phyloP scores from a whole-genome alignment of 495 filamentous ascomycete genomes.

The Daldinia vernicosa region DNA sequence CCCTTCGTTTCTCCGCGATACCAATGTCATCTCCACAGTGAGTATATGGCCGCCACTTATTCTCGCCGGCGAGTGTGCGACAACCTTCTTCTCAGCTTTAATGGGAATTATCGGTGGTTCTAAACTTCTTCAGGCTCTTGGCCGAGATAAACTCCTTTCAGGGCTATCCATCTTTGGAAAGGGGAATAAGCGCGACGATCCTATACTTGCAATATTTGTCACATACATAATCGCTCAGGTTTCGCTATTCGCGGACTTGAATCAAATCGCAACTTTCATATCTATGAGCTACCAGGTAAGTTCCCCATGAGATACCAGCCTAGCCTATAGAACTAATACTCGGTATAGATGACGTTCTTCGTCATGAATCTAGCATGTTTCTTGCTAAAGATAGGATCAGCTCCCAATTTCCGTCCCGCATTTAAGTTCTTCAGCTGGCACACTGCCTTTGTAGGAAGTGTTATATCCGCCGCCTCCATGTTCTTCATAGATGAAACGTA shows the following conservation, averaged over 20 bases:
- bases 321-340: slow-evolving; percentile 10
- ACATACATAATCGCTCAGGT: slow-evolving; percentile 80
- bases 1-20: slow-evolving; percentile 75
- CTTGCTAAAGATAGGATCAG: slow-evolving; percentile 88
- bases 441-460: slow-evolving; percentile 76
- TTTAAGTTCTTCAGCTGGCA: slow-evolving; percentile 91
- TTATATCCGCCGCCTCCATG: slow-evolving; percentile 82
- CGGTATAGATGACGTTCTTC: slow-evolving; percentile 68
- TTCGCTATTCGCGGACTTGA: slow-evolving; percentile 85
- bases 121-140: slow-evolving; percentile 87
- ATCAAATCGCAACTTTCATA: slow-evolving; percentile 86
- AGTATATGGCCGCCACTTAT: slow-evolving; percentile 77
- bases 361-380: slow-evolving; percentile 89
- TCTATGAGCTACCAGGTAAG: slow-evolving; percentile 89
- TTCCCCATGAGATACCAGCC: slow-evolving; percentile 19
- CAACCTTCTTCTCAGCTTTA: slow-evolving; percentile 82
- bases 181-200: slow-evolving; percentile 80
- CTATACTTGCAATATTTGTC: slow-evolving; percentile 77
- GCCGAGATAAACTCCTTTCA: slow-evolving; percentile 80
- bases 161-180: slow-evolving; percentile 78
- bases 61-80: slow-evolving; percentile 83
- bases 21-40: slow-evolving; percentile 81
- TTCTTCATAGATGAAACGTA: slow-evolving; percentile 89
- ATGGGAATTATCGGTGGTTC: slow-evolving; percentile 90
- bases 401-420: slow-evolving; percentile 87